phyloP scores from a whole-genome alignment of 805 yeast species.

The Cyberlindnera nakhonratchasimensis region DNA sequence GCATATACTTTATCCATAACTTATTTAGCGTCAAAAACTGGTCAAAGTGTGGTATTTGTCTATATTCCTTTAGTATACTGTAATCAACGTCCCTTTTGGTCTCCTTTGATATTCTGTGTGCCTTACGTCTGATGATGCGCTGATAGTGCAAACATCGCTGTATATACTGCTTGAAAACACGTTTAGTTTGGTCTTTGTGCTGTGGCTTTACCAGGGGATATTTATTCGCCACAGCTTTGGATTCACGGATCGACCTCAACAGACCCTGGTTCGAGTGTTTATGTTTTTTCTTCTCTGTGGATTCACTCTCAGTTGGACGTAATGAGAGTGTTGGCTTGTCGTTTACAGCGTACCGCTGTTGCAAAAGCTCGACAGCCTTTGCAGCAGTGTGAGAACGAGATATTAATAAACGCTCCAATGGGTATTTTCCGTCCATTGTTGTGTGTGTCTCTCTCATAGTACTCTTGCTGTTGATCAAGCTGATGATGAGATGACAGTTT shows the following conservation, averaged over 20 bases:
- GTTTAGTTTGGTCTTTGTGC: constrained; percentile 29
- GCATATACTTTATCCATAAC: constrained; percentile 75
- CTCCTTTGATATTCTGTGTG: constrained; percentile 6
- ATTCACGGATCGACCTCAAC: constrained; percentile 15
- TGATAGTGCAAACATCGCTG: constrained; percentile 23
- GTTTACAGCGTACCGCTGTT: constrained; percentile 31
- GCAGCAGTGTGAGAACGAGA: constrained; percentile 20
- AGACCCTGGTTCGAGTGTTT: constrained; percentile 21
- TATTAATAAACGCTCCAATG: constrained; percentile 21
- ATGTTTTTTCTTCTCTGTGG: constrained; percentile 21
- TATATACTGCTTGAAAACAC: constrained; percentile 28
- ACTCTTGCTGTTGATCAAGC: neutral
- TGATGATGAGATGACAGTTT: neutral
- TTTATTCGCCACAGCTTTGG: constrained; percentile 14
- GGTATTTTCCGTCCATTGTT: constrained; percentile 26
- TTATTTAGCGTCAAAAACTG: constrained; percentile 51
- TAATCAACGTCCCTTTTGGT: constrained; percentile 11
- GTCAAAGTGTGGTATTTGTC: constrained; percentile 38
- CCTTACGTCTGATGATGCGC: constrained; percentile 28
- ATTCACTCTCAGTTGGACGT: constrained; percentile 30
- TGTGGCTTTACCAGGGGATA: constrained; percentile 18
- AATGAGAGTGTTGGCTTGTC: constrained; percentile 30
- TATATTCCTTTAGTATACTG: constrained; percentile 23
- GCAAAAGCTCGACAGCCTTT: constrained; percentile 32
- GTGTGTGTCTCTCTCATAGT: too few relatives aligned